Conservation (phyloP, 176 grass and related monocot species). For the Lolium rigidum region DNA sequence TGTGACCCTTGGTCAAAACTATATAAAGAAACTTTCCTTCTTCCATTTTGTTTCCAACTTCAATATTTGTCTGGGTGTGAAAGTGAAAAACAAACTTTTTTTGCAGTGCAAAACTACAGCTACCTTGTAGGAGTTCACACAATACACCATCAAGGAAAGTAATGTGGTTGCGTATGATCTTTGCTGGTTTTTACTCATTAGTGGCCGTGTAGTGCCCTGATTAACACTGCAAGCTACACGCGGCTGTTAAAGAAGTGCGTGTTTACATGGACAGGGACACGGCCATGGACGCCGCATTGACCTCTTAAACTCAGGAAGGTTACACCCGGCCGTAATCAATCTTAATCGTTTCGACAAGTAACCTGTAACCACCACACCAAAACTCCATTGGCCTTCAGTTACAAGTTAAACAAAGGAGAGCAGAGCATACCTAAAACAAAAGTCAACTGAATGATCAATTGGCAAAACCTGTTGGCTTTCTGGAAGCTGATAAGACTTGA, state of each 20-base stretch:
- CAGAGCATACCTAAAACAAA: background rate
- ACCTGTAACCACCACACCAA: background rate
- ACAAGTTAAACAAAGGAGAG: background rate
- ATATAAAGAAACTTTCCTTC: background rate
- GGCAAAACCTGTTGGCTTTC: background rate
- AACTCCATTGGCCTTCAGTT: constrained; percentile 19
- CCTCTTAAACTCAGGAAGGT: background rate
- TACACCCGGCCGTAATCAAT: background rate
- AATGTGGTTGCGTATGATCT: background rate
- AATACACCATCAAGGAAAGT: background rate
- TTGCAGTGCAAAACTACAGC: too few species aligned
- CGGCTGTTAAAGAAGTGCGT: background rate
- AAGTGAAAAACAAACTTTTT: background rate
- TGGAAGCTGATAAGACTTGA: background rate
- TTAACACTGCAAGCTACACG: background rate
- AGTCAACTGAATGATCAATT: background rate
- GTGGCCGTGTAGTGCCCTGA: background rate
- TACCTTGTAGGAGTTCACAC: background rate
- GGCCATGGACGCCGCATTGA: constrained; percentile 28
- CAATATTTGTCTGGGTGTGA: background rate
- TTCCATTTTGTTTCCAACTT: constrained; percentile 22
- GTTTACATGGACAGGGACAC: constrained; percentile 21
- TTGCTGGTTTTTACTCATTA: constrained; percentile 23
- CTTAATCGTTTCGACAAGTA: background rate
- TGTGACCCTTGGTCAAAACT: background rate